Evolutionary conservation across 2,329 filamentous ascomycete species (phyloP), one percentile per base, ranked within the genome.

Genomic region (Hypomyces rosellus): DNA sequence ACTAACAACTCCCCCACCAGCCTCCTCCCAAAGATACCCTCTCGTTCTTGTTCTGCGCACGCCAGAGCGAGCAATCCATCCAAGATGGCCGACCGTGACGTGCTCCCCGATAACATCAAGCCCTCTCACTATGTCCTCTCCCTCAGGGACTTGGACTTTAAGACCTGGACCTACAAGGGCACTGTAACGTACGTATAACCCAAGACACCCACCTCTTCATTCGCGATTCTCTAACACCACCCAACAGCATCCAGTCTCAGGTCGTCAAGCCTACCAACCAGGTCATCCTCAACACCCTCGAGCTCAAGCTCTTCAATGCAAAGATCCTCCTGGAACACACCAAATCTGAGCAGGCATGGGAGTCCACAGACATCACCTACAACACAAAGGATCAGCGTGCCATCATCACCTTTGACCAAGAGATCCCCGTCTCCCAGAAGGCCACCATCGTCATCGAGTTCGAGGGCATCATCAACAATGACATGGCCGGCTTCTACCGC

Each of bases 401-500:
- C 38, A 91, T 85, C 50, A 77, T 99, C 59, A 74, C 76, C 58
- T 95, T 99, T 66, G 64, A 82, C 34, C 75, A 87, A 57, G 84
- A 87, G 62, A 74, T 96, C 34, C 78, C 84, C 15, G 74, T 80
- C 33, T 78, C 85, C 20, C 75, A 83, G 53, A 82, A 87, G 65
- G 84, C 85, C 20, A 65, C 75, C 5, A 69, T 96, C 39, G 74
- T 77, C 43, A 80, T 96, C 63, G 77, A 82, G 16, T 96, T 93
- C 63, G 78, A 86, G 61, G 91, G 89, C 53, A 84, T 78, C 52
- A 86, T 95, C 69, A 96, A 95, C 75, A 88, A 89, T 64, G 81
- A 86, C 57, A 95, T 96, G 89, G 86, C 88, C 52, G 90, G 91
- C 38, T 96, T 96, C 76, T 96, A 93, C 71, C 84, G 90, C 57